Evolutionary conservation across 257 asterid species (phyloP), one percentile per base, ranked within the genome.

Genomic region (Avicennia marina): DNA sequence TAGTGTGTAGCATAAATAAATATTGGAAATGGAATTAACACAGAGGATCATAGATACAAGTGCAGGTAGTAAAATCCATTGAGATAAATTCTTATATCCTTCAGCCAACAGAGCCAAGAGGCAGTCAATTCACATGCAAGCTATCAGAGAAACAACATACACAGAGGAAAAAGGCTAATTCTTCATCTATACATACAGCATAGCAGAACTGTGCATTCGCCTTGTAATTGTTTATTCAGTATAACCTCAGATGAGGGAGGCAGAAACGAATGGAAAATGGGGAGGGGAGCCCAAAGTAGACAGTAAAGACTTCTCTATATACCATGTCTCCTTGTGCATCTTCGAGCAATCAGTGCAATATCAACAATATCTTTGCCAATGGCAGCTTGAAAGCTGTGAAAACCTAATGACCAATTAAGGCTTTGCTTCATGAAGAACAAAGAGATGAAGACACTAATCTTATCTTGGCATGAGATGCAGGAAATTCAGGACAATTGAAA

Each of bases 321-420:
- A 94, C 97, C 99, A 55, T 78, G 78, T 78, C 99, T 86, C 75
- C 97, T 81, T 27, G 81, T 84, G 93, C 99, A 94, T 78, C 97
- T 81, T 62, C 99, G 88, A 45, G 95, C 99, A 73, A 89, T 76
- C 68, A 94, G 72, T 12, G 91, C 81, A 77, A 94, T 84, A 77
- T 89, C 96, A 56, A 89, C 78, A 44, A 94, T 87, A 62, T 89
- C 96, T 73, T 80, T 89, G 22, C 88, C 97, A 50, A 89, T 82
- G 64, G 99, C 91, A 68, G 90, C 63, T 79, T 94, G 99, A 74
- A 94, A 85, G 73, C 73, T 74, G 47, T 84, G 85, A 65, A 89
- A 94, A 75, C 95, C 97, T 94, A 78, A 66, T 57, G 69, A 60
- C 64, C 60, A 61, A 94, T 89, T 78, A 89, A 86, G 99, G 84